A percentile compares a stretch with the other conserved stretches of the same genome.
These are phyloP conservation scores for Mycena amicta DNA, from an alignment of 768 basidiomycete species.

Conservation along the genomic window DNA sequence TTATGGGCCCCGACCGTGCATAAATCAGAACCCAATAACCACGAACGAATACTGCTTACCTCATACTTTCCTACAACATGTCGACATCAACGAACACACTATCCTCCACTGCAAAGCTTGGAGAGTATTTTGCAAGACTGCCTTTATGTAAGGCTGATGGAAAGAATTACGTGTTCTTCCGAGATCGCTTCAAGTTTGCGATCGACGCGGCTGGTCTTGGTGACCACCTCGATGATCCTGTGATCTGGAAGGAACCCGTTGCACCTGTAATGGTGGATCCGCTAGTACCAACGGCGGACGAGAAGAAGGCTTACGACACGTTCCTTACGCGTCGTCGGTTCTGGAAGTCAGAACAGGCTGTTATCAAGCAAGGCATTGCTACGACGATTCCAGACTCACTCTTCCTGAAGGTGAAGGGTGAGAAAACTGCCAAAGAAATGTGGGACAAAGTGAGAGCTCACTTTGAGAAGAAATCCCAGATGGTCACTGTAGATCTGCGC, in stretches of 20 bases:
- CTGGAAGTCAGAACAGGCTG: constrained; percentile 19
- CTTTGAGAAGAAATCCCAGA: constrained; percentile 20
- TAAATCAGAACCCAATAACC: too few species aligned
- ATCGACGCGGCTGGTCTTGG: constrained; percentile 9
- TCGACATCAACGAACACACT: neutral
- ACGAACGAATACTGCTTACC: too few species aligned
- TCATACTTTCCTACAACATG: too few species aligned
- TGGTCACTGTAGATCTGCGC: constrained; percentile 24
- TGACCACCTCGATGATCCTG: constrained; percentile 19
- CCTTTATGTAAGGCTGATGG: constrained; percentile 23
- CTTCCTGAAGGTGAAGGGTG: constrained; percentile 23
- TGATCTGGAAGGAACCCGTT: constrained; percentile 30
- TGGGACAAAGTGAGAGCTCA: constrained; percentile 22
- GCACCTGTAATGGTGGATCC: too few species aligned
- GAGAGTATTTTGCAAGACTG: constrained; percentile 7
- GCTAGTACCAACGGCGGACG: too few species aligned
- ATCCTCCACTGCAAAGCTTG: neutral
- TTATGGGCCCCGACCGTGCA: too few species aligned
- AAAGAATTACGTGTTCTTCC: constrained; percentile 23
- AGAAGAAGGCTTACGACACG: too few species aligned
- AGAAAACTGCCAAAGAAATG: constrained; percentile 7
- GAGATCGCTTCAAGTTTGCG: constrained; percentile 14
- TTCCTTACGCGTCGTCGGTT: neutral
- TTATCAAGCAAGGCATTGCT: constrained; percentile 23
- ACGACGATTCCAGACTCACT: constrained; percentile 23